Evolutionary conservation across 1,284 basidiomycete genomes (phyloP).

Genomic region (Fistulina hepatica): DNA sequence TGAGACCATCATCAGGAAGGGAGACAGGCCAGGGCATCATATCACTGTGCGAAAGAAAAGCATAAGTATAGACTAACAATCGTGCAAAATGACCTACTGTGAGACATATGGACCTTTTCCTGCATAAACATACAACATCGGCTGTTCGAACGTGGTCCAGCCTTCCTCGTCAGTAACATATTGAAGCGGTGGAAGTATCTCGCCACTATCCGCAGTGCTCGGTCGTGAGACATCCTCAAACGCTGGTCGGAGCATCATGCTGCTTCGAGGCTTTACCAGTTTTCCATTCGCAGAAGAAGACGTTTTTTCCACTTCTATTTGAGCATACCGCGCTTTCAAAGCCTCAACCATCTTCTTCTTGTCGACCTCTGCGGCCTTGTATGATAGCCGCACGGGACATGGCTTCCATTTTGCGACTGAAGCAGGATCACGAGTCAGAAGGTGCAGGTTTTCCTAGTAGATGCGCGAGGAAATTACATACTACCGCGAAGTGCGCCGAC

Average conservation of each 20-base stretch:
- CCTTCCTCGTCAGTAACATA: slow-evolving; percentile 40
- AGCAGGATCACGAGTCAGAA: slow-evolving; percentile 1
- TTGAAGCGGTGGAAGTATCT: slow-evolving; percentile 31
- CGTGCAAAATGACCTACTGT: slow-evolving; percentile 29
- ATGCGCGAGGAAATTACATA: slow-evolving; percentile 22
- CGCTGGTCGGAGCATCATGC: too few relatives aligned
- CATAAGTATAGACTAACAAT: background rate
- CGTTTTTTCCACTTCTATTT: too few relatives aligned
- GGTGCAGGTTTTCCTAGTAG: background rate
- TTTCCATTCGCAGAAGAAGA: too few relatives aligned
- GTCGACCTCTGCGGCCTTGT: slow-evolving; percentile 63
- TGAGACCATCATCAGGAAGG: slow-evolving; percentile 65
- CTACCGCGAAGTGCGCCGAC: slow-evolving; percentile 70
- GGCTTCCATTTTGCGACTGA: slow-evolving; percentile 28
- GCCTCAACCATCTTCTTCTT: slow-evolving; percentile 59
- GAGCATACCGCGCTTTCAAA: slow-evolving; percentile 25
- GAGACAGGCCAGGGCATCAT: slow-evolving; percentile 84
- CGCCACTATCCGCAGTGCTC: slow-evolving; percentile 11
- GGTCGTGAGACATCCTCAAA: too few relatives aligned
- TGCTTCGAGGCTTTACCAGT: too few relatives aligned
- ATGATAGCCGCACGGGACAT: slow-evolving; percentile 61
- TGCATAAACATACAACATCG: slow-evolving; percentile 61
- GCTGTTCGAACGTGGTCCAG: slow-evolving; percentile 63
- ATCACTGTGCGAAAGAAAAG: slow-evolving; percentile 34
- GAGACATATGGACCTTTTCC: slow-evolving; percentile 66